Evolutionary conservation across 176 grass and related monocot species (phyloP).

Genomic region (Aegilops tauschii): DNA sequence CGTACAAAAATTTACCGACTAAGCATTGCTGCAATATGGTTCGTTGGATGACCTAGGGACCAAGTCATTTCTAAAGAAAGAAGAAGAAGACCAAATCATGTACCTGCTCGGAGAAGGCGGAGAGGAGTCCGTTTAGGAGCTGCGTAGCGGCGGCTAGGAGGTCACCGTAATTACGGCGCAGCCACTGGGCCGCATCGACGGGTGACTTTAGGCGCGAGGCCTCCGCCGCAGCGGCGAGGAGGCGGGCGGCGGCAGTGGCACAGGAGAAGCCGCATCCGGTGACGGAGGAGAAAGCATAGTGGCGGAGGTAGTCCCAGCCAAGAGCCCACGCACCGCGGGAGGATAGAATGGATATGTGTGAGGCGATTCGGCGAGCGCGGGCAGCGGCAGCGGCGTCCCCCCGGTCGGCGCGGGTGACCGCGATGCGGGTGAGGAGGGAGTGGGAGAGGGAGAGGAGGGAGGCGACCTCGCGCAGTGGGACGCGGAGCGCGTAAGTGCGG

Average conservation of each 20-base stretch:
- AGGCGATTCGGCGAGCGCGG: constrained; percentile 54
- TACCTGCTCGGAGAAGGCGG: constrained; percentile 77
- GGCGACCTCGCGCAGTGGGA: constrained; percentile 48
- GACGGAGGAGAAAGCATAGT: constrained; percentile 63
- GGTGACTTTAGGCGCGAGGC: constrained; percentile 47
- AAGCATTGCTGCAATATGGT: constrained; percentile 8
- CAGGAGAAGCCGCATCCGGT: constrained; percentile 40
- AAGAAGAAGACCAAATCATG: background rate
- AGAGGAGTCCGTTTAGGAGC: constrained; percentile 63
- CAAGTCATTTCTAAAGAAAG: background rate
- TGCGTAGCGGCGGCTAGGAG: constrained; percentile 41
- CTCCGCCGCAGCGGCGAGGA: constrained; percentile 55
- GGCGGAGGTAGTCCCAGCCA: constrained; percentile 80
- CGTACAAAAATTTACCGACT: background rate
- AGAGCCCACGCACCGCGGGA: constrained; percentile 58
- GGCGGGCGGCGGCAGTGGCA: constrained; percentile 31
- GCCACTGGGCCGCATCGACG: constrained; percentile 51
- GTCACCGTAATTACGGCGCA: constrained; percentile 49
- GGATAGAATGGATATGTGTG: constrained; percentile 41
- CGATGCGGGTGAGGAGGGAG: constrained; percentile 81
- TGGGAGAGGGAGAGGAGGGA: constrained; percentile 73
- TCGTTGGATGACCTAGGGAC: background rate
- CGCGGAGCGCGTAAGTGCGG: constrained; percentile 24
- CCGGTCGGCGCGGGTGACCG: constrained; percentile 53
- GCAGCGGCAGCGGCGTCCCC: constrained; percentile 55